Evolutionary conservation across 2,329 filamentous ascomycete species (phyloP), one percentile per base, ranked within the genome.

Genomic region (Aspergillus sp.): DNA sequence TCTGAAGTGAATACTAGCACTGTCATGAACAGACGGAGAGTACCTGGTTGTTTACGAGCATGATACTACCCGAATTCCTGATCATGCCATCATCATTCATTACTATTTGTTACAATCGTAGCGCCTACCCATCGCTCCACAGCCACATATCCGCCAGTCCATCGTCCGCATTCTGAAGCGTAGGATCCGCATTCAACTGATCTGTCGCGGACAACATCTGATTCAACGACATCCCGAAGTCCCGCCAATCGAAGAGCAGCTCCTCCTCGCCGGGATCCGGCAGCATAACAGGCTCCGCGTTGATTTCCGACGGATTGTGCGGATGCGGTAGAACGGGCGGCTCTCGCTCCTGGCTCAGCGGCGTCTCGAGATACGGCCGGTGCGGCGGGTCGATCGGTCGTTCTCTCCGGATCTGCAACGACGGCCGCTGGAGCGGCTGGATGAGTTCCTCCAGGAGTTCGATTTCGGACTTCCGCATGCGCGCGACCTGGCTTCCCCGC

Each of bases 391-490:
- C 7, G 3, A 27, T 25, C 1, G 31, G 29, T n/a, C 19, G 33
- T 2, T 30, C 8, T n/a, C n/a, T n/a, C 14, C 19, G 19, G 19
- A 6, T 22, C 10, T 6, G 6, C 19, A 22, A 22, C 6, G 4
- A 11, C 4, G 6, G 15, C 14, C n/a, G 25, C 12, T 29, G 16
- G 2, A 47, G 26, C 4, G 42, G 44, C 12, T 38, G 39, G 5
- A 40, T 36, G 3, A 47, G 26, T 10, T 47, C 44, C 13, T 47
- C 41, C 3, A 45, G 8, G 2, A 45, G 34, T 27, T 45, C 44
- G n/a, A 45, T 40, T 17, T 47, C 44, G 8, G 41, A 47, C n/a
- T 38, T 47, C 8, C 44, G 44, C 4, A 47, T 31, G 24, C 45
- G 44, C 5, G 44, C 44, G 1, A 47, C 42, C 7, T 42, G 41